These are phyloP conservation scores for Ilex aquifolium DNA, from an alignment of 257 asterid genomes.

Conservation along the genomic window DNA sequence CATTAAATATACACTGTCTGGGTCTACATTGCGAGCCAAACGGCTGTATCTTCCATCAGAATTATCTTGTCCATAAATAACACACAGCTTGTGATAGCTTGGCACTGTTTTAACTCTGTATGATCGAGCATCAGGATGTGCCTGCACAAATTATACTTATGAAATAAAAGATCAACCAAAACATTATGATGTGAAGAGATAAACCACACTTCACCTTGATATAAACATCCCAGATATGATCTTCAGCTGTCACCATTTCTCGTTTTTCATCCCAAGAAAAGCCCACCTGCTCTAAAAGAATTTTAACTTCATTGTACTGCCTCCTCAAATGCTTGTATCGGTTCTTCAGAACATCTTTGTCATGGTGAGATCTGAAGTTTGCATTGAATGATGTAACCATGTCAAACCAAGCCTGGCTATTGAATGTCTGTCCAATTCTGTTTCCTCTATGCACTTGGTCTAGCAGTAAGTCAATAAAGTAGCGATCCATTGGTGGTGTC, in stretches of 20 bases:
- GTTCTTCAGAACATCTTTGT: constrained; percentile 33
- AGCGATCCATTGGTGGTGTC: constrained; percentile 43
- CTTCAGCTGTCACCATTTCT: constrained; percentile 38
- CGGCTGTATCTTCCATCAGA: constrained; percentile 16
- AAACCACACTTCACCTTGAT: constrained; percentile 20
- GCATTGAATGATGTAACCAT: constrained; percentile 33
- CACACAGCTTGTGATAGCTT: constrained; percentile 30
- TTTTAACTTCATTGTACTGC: constrained; percentile 36
- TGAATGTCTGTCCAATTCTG: constrained; percentile 30
- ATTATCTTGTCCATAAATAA: constrained; percentile 31
- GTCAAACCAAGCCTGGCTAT: constrained; percentile 38
- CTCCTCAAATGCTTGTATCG: constrained; percentile 39
- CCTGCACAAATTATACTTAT: constrained; percentile 21
- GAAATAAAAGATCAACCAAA: constrained; percentile 1
- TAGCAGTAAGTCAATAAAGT: constrained; percentile 30
- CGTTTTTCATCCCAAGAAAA: constrained; percentile 40
- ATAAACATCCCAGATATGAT: constrained; percentile 38
- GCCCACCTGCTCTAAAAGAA: constrained; percentile 21
- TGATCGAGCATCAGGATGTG: constrained; percentile 33
- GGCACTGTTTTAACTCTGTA: constrained; percentile 36
- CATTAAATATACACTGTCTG: constrained; percentile 7
- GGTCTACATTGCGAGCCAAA: constrained; percentile 11
- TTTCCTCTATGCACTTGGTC: constrained; percentile 36
- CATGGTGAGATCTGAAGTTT: constrained; percentile 27
- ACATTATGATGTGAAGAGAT: neutral